Percentiles rank a stretch among this genome's conserved stretches.
Evolutionary conservation across 495 filamentous ascomycete species (phyloP).

Genomic region (Penicillium canescens): DNA sequence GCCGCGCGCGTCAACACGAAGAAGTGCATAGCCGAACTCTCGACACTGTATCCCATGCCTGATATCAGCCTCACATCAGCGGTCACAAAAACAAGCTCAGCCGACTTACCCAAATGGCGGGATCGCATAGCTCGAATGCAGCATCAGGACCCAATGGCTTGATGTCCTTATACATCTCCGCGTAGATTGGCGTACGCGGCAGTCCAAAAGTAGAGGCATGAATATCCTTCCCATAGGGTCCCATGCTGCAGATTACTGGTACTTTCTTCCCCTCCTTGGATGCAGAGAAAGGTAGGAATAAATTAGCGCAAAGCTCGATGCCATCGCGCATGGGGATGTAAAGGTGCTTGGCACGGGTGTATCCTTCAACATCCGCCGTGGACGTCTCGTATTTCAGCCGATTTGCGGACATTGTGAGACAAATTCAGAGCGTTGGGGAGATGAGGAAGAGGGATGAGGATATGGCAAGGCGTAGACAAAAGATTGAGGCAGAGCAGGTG

Average conservation of each 20-base stretch:
- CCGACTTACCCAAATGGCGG: background rate
- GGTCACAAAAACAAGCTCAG: background rate
- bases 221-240: slow-evolving; percentile 63
- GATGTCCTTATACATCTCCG: slow-evolving; percentile 35
- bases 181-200: background rate
- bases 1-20: slow-evolving; percentile 52
- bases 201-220: slow-evolving; percentile 10
- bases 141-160: slow-evolving; percentile 36
- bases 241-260: slow-evolving; percentile 57
- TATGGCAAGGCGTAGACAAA: too few relatives aligned
- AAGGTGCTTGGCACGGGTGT: slow-evolving; percentile 1
- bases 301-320: slow-evolving; percentile 5
- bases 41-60: background rate
- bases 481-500: too few relatives aligned
- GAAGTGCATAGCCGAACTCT: slow-evolving; percentile 46
- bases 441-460: too few relatives aligned
- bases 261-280: background rate
- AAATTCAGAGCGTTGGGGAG: too few relatives aligned
- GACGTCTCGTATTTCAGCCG: too few relatives aligned
- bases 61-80: too few relatives aligned
- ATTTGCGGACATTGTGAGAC: too few relatives aligned
- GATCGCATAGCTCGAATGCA: background rate
- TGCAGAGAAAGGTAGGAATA: slow-evolving; percentile 7
- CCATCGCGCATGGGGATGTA: slow-evolving; percentile 9
- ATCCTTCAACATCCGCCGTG: background rate